Base-by-base conservation (phyloP, 176 grass and related monocot genomes). In the Zoysia pacifica region DNA sequence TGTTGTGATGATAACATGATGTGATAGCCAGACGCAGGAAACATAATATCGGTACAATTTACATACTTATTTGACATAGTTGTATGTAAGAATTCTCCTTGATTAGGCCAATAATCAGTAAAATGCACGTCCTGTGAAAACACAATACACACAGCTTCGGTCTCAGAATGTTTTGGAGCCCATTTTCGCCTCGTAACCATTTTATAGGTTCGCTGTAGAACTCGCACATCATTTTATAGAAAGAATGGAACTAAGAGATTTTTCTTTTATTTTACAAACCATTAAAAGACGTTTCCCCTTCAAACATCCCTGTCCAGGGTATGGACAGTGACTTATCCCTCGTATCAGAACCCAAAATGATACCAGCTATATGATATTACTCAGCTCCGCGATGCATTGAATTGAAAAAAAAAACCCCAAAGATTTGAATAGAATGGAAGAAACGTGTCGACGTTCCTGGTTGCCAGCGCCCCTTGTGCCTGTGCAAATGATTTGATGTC, bases 381-480 rank as follows among this genome's bases (percentile, higher is more conserved):
- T 67, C 18, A 18, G 49, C 73, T 82, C 37, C 1, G 50, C 39
- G 59, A 61, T 50, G 61, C 67, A 73, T 70, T 3, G 7, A 89
- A 20, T 78, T 53, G 48, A 75, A 89, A 89, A 81, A 65, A 81
- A 84, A 28, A 28, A 28, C 0, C 28, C 28, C 87, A 72, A 85
- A 89, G 71, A 81, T 85, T 84, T 77, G 82, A 89, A 89, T 80
- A 85, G 77, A 89, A 89, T 85, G 65, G 81, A 85, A 76, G 42
- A 76, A 76, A 81, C 59, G 12, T 65, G 69, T 64, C 16, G 72
- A 60, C 18, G 71, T 45, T 77, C 72, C 72, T 67, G 72, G 82
- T 69, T 85, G 66, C 49, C 87, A 86, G 55, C 77, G 69, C 72
- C 66, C 73, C 82, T 81, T 80, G 35, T 76, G 53, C 82, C 76